phyloP scores from a whole-genome alignment of 805 yeast species.

The Brettanomyces anomalus region DNA sequence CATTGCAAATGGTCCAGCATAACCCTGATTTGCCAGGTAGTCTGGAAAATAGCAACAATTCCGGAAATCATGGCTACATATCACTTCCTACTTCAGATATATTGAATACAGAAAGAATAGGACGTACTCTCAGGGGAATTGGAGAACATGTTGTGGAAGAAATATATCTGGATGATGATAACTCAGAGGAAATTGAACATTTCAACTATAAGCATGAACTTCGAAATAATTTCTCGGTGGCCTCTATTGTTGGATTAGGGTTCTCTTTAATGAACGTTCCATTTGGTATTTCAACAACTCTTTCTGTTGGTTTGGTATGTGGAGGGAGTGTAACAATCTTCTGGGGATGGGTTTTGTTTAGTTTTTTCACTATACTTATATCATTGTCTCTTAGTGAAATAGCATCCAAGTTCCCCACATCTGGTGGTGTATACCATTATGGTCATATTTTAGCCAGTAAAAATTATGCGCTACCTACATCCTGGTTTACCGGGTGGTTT shows the following conservation, averaged over 20 bases:
- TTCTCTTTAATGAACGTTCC: conserved; percentile 80
- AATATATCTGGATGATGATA: conserved; percentile 34
- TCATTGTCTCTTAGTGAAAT: conserved; percentile 72
- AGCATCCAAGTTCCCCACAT: conserved; percentile 66
- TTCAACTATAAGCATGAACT: conserved; percentile 68
- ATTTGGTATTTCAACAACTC: conserved; percentile 64
- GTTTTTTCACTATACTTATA: conserved; percentile 52
- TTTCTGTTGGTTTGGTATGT: conserved; percentile 61
- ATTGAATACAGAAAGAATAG: conserved; percentile 3
- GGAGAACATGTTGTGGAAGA: conserved; percentile 25
- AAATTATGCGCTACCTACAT: conserved; percentile 43
- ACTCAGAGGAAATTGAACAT: conserved; percentile 52
- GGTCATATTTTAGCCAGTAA: conserved; percentile 61
- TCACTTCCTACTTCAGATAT: conserved; percentile 9
- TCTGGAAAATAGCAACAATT: background rate
- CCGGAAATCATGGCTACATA: background rate
- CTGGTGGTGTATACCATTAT: conserved; percentile 70
- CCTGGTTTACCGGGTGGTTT: conserved; percentile 79
- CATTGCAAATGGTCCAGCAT: background rate
- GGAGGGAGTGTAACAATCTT: conserved; percentile 73
- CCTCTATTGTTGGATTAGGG: conserved; percentile 69
- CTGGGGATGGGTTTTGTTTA: conserved; percentile 66
- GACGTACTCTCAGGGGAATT: conserved; percentile 3
- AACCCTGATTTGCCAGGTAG: background rate
- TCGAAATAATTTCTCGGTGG: conserved; percentile 56